Base-by-base conservation (phyloP, 2,329 filamentous ascomycete species). In the Cryphonectria naterciae region DNA sequence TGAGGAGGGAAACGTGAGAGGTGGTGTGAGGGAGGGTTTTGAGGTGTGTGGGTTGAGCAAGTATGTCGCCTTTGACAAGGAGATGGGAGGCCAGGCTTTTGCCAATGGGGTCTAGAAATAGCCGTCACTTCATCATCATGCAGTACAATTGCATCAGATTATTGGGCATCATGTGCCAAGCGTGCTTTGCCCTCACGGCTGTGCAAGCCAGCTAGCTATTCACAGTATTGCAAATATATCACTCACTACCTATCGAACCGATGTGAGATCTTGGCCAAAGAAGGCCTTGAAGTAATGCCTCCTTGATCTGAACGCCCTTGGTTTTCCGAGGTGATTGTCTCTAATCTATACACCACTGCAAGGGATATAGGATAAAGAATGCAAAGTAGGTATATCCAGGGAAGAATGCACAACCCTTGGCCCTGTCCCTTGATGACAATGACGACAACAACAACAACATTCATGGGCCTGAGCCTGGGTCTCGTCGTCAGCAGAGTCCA, bases 11-110 rank as follows among this genome's bases (percentile, higher is more conserved):
- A 74, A 76, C 70, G 72, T 78, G 15, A 72, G 74, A 25, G 76
- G 77, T 2, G 76, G 78, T 22, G 71, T 78, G 10, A 72, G 76
- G 56, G 76, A 79, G 63, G 70, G 78, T 4, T 79, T 79, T 66
- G 75, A 79, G 70, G 61, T 78, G 6, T 79, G 76, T 68, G 77
- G 77, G 13, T 49, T 79, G 67, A 75, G 72, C 32, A 74, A 76
- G 70, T 78, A 75, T 61, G 74, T 75, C 1, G 76, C 74, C 10
- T 79, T 80, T 61, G 78, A 79, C 54, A 74, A 77, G 70, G 73
- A 76, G 56, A 74, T 77, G 63, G 77, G 78, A 0, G 77, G 78
- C 0, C 74, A 74, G 68, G 76, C 75, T 58, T 79, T 77, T 68
- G 65, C 70, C 25, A 77, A 77, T 28, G 77, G 76, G 2, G 75